These are phyloP conservation scores for Calonectria pseudoreteaudii DNA, from an alignment of 2,329 filamentous ascomycete species.

Conservation along the genomic window DNA sequence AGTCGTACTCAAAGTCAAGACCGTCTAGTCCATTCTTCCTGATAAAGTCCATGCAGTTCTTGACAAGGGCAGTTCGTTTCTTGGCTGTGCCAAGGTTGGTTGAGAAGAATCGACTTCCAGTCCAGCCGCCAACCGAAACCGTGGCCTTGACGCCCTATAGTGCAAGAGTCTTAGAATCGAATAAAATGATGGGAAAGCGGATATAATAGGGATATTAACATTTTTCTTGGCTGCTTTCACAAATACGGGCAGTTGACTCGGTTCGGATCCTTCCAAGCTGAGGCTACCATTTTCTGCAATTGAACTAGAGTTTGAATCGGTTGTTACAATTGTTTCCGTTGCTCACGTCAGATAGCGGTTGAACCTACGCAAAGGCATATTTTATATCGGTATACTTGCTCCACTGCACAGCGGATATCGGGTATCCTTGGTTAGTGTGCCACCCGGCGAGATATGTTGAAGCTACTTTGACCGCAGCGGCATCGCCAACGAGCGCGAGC, in stretches of 20 bases:
- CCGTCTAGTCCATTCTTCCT: conserved; percentile 31
- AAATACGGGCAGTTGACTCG: conserved; percentile 26
- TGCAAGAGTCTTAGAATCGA: background rate
- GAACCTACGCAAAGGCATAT: conserved; percentile 35
- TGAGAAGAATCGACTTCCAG: conserved; percentile 31
- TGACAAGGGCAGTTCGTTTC: conserved; percentile 33
- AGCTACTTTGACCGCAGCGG: conserved; percentile 16
- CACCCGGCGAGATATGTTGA: conserved; percentile 40
- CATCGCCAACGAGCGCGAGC: background rate
- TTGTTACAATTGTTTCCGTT: background rate
- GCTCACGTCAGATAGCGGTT: background rate
- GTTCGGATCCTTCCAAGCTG: conserved; percentile 18
- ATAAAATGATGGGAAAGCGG: background rate
- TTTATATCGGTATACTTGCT: conserved; percentile 37
- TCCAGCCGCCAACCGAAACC: conserved; percentile 34
- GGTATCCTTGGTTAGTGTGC: conserved; percentile 33
- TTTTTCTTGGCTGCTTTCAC: conserved; percentile 30
- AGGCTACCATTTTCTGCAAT: conserved; percentile 28
- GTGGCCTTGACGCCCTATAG: conserved; percentile 31
- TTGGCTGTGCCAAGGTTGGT: conserved; percentile 25
- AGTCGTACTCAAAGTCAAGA: conserved; percentile 34
- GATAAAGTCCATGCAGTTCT: conserved; percentile 25
- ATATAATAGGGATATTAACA: background rate
- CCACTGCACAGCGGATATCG: conserved; percentile 32
- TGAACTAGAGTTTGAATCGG: conserved; percentile 8